These are phyloP conservation scores for Scenedesmus sp. DNA, from an alignment of 163 green algal genomes.

Conservation along the genomic window DNA sequence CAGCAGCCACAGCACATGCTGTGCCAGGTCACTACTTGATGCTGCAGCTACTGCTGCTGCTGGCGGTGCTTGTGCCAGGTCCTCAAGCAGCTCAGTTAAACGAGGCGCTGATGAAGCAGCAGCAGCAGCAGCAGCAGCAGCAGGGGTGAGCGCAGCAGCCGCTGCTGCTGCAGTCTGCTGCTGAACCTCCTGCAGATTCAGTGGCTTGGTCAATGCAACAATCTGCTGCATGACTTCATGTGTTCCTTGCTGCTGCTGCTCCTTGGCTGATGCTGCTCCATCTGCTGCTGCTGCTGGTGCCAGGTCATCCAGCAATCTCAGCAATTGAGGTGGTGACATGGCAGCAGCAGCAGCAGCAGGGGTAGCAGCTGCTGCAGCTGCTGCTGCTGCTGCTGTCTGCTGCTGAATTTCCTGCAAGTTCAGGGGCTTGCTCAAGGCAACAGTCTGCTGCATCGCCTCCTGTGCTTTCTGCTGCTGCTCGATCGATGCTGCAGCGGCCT, in stretches of 20 bases:
- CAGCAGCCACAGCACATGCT: neutral
- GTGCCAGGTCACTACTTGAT: conserved; percentile 7
- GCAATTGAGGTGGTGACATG: neutral
- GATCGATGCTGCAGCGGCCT: conserved; percentile 2
- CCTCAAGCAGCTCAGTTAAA: neutral
- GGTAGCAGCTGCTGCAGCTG: neutral
- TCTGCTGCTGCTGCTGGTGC: neutral
- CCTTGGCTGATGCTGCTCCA: neutral
- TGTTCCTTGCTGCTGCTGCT: neutral
- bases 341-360: neutral
- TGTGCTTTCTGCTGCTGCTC: neutral
- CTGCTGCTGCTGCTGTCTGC: conserved; percentile 3
- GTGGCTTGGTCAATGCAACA: neutral
- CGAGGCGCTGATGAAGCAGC: neutral
- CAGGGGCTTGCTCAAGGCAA: neutral
- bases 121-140: conserved; percentile 1
- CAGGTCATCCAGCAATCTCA: neutral
- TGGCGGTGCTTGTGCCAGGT: neutral
- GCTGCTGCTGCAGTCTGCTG: neutral
- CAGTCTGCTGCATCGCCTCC: neutral
- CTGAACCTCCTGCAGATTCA: neutral
- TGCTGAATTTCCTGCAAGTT: neutral
- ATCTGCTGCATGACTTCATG: neutral
- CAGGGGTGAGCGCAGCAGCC: neutral
- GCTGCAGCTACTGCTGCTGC: conserved; percentile 8